Percentiles rank a stretch among this genome's conserved stretches.
phyloP scores from a whole-genome alignment of 2,329 filamentous ascomycete genomes.

The Arthroderma sp. region DNA sequence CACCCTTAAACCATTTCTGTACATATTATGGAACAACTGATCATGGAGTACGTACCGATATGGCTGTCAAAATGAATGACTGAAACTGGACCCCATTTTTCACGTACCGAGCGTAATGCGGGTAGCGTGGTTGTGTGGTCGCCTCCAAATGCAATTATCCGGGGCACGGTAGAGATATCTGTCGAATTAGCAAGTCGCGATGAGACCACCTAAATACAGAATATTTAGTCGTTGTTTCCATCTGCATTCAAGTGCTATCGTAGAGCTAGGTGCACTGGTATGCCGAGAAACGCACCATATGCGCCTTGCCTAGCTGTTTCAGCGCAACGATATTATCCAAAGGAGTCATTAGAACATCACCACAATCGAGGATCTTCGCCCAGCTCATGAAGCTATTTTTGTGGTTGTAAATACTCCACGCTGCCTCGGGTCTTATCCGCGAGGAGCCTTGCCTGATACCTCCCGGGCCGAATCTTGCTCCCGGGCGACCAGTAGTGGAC shows the following conservation, averaged over 20 bases:
- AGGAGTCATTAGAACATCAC: conserved; percentile 75
- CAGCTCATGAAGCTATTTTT: conserved; percentile 72
- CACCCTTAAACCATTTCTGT: no score
- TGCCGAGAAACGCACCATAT: conserved; percentile 46
- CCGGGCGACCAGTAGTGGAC: conserved; percentile 45
- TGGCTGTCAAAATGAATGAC: conserved; percentile 68
- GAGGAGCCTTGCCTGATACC: conserved; percentile 73
- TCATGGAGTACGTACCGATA: conserved; percentile 32
- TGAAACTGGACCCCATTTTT: conserved; percentile 50
- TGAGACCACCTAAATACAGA: conserved; percentile 19
- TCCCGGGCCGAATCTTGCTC: conserved; percentile 71
- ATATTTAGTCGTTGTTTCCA: neutral
- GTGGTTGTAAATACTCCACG: conserved; percentile 67
- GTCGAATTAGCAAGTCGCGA: conserved; percentile 16
- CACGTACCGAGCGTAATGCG: conserved; percentile 51
- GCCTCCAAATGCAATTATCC: conserved; percentile 56
- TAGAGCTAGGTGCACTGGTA: no score
- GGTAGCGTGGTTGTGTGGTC: conserved; percentile 61
- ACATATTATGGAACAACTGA: no score
- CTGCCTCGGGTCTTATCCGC: conserved; percentile 64
- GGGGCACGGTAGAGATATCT: conserved; percentile 19
- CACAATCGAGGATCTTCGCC: conserved; percentile 73
- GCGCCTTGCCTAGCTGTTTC: conserved; percentile 71
- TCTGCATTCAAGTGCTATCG: no score
- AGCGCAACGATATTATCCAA: conserved; percentile 74